Evolutionary conservation across 1,139 yeast species (phyloP).

Genomic region (Blastobotrys arbuscula): DNA sequence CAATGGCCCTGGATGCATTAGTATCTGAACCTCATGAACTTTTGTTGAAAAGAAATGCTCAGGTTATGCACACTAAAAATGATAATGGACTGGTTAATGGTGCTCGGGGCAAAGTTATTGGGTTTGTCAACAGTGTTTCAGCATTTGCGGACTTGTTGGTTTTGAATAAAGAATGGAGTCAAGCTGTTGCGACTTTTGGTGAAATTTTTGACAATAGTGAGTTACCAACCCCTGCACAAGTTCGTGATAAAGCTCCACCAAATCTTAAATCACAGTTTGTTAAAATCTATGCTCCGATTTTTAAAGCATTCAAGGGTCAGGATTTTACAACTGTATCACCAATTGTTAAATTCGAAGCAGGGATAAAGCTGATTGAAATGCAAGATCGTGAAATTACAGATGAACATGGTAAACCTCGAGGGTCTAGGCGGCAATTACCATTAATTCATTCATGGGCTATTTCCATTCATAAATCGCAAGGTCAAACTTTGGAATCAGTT

Average conservation of each 20-base stretch:
- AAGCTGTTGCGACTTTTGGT: neutral
- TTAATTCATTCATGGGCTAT: conserved; percentile 80
- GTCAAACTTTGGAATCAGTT: conserved; percentile 78
- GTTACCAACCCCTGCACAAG: neutral
- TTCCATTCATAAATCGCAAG: conserved; percentile 89
- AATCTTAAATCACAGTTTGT: neutral
- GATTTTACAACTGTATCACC: neutral
- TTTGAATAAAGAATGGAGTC: neutral
- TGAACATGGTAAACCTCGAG: neutral
- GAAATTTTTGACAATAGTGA: neutral
- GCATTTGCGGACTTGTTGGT: neutral
- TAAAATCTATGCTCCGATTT: neutral
- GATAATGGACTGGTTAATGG: conserved; percentile 49
- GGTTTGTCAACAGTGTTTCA: conserved; percentile 29
- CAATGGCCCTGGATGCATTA: neutral
- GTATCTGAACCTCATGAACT: conserved; percentile 34
- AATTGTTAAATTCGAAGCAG: neutral
- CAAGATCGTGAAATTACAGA: neutral
- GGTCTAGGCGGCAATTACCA: conserved; percentile 50
- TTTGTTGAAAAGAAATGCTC: conserved; percentile 50
- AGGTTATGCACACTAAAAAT: conserved; percentile 53
- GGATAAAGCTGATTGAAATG: neutral
- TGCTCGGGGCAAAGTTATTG: conserved; percentile 39
- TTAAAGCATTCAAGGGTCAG: neutral
- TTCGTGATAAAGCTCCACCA: neutral